phyloP scores from a whole-genome alignment of 208 protist species.

The Porcisia hertigi region DNA sequence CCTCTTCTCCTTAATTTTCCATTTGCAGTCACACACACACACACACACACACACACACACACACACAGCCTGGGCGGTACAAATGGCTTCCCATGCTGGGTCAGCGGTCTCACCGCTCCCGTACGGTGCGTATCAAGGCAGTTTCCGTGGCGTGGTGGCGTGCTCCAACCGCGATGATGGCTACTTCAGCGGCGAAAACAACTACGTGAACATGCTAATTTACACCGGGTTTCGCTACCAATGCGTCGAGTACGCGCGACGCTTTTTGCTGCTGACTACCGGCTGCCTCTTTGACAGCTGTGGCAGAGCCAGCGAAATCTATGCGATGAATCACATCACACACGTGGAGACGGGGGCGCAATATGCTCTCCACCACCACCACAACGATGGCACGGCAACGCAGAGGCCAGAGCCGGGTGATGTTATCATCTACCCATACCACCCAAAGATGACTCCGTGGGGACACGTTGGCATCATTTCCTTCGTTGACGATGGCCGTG shows the following conservation, averaged over 20 bases:
- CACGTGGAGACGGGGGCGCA: slow-evolving; percentile 60
- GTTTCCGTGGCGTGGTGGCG: slow-evolving; percentile 64
- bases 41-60: no score
- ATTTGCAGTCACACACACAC: no score
- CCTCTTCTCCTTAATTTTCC: no score
- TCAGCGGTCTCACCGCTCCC: slow-evolving; percentile 30
- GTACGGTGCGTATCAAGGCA: slow-evolving; percentile 71
- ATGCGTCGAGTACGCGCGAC: slow-evolving; percentile 81
- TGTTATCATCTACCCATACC: slow-evolving; percentile 73
- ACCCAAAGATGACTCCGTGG: slow-evolving; percentile 53
- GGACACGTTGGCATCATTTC: slow-evolving; percentile 79
- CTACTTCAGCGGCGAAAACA: slow-evolving; percentile 84
- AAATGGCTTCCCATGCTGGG: not conserved
- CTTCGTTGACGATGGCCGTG: slow-evolving; percentile 59
- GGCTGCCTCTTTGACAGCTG: slow-evolving; percentile 76
- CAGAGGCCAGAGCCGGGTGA: slow-evolving; percentile 54
- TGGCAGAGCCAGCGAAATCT: slow-evolving; percentile 69
- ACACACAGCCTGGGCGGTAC: no score
- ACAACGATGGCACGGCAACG: slow-evolving; percentile 48
- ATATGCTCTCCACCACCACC: slow-evolving; percentile 47
- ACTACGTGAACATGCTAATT: slow-evolving; percentile 65
- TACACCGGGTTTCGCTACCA: slow-evolving; percentile 84
- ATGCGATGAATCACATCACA: slow-evolving; percentile 57
- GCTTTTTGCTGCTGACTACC: slow-evolving; percentile 72
- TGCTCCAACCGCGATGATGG: slow-evolving; percentile 77